Base-by-base conservation (phyloP, 2,329 filamentous ascomycete species). In the Aspergillus carbonarius region DNA sequence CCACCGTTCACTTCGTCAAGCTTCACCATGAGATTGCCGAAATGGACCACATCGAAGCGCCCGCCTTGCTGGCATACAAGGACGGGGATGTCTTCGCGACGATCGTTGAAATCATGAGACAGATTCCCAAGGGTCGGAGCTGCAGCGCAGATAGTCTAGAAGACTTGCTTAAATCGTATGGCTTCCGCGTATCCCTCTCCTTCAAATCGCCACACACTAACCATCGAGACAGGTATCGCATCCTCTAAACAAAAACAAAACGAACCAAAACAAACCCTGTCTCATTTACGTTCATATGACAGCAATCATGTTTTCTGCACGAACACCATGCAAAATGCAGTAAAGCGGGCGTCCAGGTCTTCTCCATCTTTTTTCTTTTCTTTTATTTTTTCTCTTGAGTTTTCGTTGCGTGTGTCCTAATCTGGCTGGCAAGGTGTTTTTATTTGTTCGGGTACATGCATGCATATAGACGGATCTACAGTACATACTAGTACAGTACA, bases 1-100 rank as follows among this genome's bases (percentile, higher is more conserved):
- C 85, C 20, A 84, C 86, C 9, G 85, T 90, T 34, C 91, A 91
- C 70, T 98, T 99, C 72, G 85, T 98, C 78, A 96, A 93, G 78
- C 85, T 98, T 49, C 88, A 96, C 76, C 91, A 92, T 72, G 88
- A 90, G 62, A 93, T 96, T 59, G 96, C 96, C 37, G 93, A 98
- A 74, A 96, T 98, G 81, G 92, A 97, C 73, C 86, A 90, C 59
- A 90, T 92, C 32, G 88, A 89, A 47, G 90, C 96, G 1, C 95
- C 95, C 0, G 92, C 95, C 4, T 81, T 98, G 37, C 81, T 98
- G 50, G 93, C 91, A 10, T 99, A 99, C 79, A 88, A 88, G 59
- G 91, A 88, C 68, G 93, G 92, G 54, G 93, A 98, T 64, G 87
- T 97, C 64, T 92, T 98, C 68, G 91, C 91, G 63, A 96, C 93